A percentile compares a stretch with the other conserved stretches of the same genome.
Conservation (phyloP, 1,139 yeast species). For the Kazachstania sp. region DNA sequence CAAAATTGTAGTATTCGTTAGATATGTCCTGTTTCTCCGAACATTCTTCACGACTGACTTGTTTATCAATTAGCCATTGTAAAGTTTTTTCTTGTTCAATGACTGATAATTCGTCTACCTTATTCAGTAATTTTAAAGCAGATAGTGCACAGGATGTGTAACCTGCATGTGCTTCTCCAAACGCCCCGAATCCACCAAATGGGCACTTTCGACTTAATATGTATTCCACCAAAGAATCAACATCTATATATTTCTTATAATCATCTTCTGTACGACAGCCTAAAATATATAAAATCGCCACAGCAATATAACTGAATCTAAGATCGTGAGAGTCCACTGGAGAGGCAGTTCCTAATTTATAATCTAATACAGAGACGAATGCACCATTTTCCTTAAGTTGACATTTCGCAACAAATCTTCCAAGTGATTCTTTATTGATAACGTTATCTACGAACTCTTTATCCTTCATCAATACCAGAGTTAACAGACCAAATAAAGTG, state of each 20-base stretch:
- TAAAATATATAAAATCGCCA: conserved; percentile 50
- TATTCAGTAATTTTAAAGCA: conserved; percentile 42
- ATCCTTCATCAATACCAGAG: conserved; percentile 14
- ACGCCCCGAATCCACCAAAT: conserved; percentile 63
- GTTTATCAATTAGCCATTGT: conserved; percentile 59
- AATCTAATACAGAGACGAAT: conserved; percentile 44
- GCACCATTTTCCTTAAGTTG: conserved; percentile 40
- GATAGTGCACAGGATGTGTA: conserved; percentile 80
- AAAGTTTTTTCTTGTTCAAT: conserved; percentile 33
- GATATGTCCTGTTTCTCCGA: conserved; percentile 26
- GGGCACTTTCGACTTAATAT: conserved; percentile 39
- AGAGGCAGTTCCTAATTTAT: conserved; percentile 22
- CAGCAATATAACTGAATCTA: conserved; percentile 68
- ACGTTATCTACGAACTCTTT: conserved; percentile 10
- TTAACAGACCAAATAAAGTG: conserved; percentile 26
- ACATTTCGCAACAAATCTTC: conserved; percentile 20
- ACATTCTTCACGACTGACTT: conserved; percentile 33
- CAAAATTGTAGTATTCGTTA: conserved; percentile 25
- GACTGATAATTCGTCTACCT: conserved; percentile 18
- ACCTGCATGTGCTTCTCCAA: conserved; percentile 79
- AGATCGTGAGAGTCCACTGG: conserved; percentile 63
- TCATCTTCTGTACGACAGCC: conserved; percentile 25
- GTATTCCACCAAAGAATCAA: conserved; percentile 34
- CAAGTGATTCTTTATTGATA: conserved; percentile 11
- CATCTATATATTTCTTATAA: conserved; percentile 37